Evolutionary conservation across 2,329 filamentous ascomycete species (phyloP).

Genomic region (Aspergillus pseudoglaucus): DNA sequence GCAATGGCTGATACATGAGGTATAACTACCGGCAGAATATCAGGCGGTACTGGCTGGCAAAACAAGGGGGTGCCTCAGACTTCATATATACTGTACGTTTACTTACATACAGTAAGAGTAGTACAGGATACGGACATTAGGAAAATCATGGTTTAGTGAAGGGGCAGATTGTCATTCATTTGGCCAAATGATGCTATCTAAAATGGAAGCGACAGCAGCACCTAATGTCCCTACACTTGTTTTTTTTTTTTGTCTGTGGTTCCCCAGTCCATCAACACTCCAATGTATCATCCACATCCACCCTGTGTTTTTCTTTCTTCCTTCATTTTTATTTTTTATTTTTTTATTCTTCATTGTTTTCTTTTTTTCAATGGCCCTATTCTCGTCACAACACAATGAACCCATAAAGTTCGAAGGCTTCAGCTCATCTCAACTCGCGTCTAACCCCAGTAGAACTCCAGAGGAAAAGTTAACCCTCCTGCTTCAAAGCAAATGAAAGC

Average conservation of each 20-base stretch:
- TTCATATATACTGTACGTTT: constrained; percentile 2
- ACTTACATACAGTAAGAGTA: background rate
- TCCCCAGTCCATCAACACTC: background rate
- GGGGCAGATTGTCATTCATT: background rate
- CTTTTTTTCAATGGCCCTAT: background rate
- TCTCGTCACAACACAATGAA: too few species aligned
- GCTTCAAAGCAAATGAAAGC: background rate
- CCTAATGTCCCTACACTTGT: constrained; percentile 21
- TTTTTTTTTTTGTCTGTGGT: constrained; percentile 11
- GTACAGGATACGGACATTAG: background rate
- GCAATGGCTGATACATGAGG: too few species aligned
- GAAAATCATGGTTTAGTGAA: background rate
- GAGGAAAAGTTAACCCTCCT: background rate
- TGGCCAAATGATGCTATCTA: background rate
- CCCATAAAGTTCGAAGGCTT: too few species aligned
- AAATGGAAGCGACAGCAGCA: constrained; percentile 4
- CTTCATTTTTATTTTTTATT: background rate
- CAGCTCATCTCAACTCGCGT: too few species aligned
- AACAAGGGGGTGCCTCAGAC: too few species aligned
- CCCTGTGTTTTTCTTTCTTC: background rate
- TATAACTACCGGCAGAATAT: too few species aligned
- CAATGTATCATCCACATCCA: background rate
- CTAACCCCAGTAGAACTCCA: too few species aligned
- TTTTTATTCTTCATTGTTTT: background rate
- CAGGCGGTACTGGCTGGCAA: too few species aligned